Percentiles rank a stretch among this genome's conserved stretches.
These are phyloP conservation scores for Ogataea nakhonphanomensis DNA, from an alignment of 805 yeast species.

Conservation along the genomic window DNA sequence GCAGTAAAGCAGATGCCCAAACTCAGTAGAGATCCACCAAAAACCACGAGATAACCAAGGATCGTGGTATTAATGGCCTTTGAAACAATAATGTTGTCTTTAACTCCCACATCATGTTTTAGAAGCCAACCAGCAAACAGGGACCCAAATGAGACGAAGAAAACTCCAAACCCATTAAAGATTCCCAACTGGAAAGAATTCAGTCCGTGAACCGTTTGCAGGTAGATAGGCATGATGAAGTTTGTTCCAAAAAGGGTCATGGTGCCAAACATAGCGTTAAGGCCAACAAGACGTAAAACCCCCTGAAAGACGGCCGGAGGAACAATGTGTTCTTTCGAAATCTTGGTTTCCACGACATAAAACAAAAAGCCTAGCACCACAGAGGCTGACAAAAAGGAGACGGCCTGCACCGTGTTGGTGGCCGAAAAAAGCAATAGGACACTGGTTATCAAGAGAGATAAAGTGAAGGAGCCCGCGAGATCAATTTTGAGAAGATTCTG, in stretches of 20 bases:
- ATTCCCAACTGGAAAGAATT: conserved; percentile 37
- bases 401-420: conserved; percentile 6
- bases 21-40: conserved; percentile 21
- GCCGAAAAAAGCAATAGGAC: conserved; percentile 35
- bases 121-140: conserved; percentile 36
- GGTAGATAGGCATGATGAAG: conserved; percentile 39
- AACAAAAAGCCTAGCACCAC: conserved; percentile 23
- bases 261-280: conserved; percentile 37
- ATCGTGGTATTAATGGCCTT: conserved; percentile 25
- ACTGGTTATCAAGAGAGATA: conserved; percentile 34
- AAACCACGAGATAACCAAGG: conserved; percentile 20
- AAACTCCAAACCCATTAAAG: conserved; percentile 40
- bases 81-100: conserved; percentile 17
- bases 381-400: conserved; percentile 13
- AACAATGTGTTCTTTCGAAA: conserved; percentile 38
- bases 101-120: conserved; percentile 21
- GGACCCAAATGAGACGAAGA: conserved; percentile 39
- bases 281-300: conserved; percentile 35
- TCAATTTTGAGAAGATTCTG: conserved; percentile 38
- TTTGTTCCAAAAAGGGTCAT: conserved; percentile 35
- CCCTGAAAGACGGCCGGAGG: conserved; percentile 40
- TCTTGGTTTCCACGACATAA: conserved; percentile 32
- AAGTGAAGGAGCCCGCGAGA: conserved; percentile 38
- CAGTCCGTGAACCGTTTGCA: conserved; percentile 43
- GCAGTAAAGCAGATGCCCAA: conserved; percentile 17